phyloP scores from a whole-genome alignment of 495 filamentous ascomycete species.

The Podospora tetraspora region DNA sequence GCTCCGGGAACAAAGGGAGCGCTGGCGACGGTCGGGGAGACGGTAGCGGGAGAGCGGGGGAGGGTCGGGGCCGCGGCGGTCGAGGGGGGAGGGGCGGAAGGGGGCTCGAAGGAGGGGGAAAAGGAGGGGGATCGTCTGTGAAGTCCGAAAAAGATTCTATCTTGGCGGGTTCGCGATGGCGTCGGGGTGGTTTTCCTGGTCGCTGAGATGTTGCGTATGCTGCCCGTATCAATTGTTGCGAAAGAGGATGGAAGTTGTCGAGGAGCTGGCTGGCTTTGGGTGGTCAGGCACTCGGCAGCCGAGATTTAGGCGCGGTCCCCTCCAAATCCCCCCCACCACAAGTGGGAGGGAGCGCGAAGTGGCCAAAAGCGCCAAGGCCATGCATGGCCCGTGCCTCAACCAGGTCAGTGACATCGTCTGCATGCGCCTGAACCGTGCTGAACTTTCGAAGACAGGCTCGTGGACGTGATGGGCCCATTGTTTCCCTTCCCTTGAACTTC shows the following conservation, averaged over 20 bases:
- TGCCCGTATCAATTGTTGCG: background rate
- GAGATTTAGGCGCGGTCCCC: slow-evolving; percentile 19
- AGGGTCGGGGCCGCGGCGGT: too few species aligned
- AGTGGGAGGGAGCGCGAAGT: background rate
- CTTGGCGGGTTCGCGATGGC: background rate
- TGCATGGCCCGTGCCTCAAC: background rate
- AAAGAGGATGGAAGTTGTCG: background rate
- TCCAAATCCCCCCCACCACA: background rate
- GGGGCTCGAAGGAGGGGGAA: background rate
- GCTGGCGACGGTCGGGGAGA: too few species aligned
- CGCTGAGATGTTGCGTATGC: background rate
- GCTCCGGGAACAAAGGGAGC: too few species aligned
- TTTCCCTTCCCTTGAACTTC: background rate
- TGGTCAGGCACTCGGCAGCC: slow-evolving; percentile 6
- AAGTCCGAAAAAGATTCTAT: background rate
- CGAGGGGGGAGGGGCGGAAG: too few species aligned
- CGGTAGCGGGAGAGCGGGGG: background rate
- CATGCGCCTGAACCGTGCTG: slow-evolving; percentile 1
- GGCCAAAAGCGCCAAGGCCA: background rate
- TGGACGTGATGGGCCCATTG: background rate
- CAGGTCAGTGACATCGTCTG: slow-evolving; percentile 7
- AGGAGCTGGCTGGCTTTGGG: background rate
- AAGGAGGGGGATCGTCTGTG: background rate
- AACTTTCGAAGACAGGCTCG: background rate
- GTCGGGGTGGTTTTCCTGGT: background rate